A percentile compares a stretch with the other conserved stretches of the same genome.
These are phyloP conservation scores for Kodamaea derodonti DNA, from an alignment of 1,139 yeast genomes.

Conservation along the genomic window DNA sequence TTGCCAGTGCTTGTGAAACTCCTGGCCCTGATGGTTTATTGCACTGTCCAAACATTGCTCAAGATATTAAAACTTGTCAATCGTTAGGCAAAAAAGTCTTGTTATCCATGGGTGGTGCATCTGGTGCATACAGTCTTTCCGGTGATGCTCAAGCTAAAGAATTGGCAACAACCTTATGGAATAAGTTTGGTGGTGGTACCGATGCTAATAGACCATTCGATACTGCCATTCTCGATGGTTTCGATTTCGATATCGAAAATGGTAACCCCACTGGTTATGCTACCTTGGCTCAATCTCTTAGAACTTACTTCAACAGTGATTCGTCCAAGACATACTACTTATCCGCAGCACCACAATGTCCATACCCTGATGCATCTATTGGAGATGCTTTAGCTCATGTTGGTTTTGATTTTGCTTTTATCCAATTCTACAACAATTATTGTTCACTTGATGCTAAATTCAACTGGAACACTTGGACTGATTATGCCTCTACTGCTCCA, in stretches of 20 bases:
- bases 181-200: slow-evolving; percentile 77
- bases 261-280: slow-evolving; percentile 52
- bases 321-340: slow-evolving; percentile 63
- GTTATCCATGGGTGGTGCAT: slow-evolving; percentile 84
- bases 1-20: slow-evolving; percentile 63
- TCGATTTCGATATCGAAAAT: slow-evolving; percentile 44
- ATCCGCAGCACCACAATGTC: slow-evolving; percentile 96
- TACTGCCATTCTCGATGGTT: slow-evolving; percentile 42
- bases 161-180: slow-evolving; percentile 79
- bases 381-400: slow-evolving; percentile 63
- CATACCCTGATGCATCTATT: slow-evolving; percentile 82
- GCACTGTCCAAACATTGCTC: slow-evolving; percentile 62
- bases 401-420: slow-evolving; percentile 77
- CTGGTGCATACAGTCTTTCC: slow-evolving; percentile 73
- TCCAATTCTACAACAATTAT: slow-evolving; percentile 91
- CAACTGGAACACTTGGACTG: slow-evolving; percentile 85
- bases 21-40: slow-evolving; percentile 52
- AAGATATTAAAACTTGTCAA: slow-evolving; percentile 83
- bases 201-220: slow-evolving; percentile 67
- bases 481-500: slow-evolving; percentile 64
- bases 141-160: slow-evolving; percentile 57
- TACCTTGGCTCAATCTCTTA: slow-evolving; percentile 58
- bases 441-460: slow-evolving; percentile 58
- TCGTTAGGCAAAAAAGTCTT: slow-evolving; percentile 69
- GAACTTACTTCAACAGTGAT: slow-evolving; percentile 52